Percentiles rank a stretch among this genome's conserved stretches.
These are phyloP conservation scores for Botrytis squamosa DNA, from an alignment of 2,329 filamentous ascomycete genomes.

Conservation along the genomic window DNA sequence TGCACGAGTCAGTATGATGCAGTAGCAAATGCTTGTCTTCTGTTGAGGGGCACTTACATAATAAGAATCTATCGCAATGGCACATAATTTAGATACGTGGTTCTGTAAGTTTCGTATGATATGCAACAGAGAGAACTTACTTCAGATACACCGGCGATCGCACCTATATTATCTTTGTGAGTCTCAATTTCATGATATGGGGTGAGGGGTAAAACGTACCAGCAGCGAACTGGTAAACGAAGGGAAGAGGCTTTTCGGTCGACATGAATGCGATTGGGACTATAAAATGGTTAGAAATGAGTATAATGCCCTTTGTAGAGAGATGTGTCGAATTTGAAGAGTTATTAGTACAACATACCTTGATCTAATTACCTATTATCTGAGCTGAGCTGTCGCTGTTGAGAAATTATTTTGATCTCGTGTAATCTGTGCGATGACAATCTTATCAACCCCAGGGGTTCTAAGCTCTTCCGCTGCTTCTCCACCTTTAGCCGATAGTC, in stretches of 20 bases:
- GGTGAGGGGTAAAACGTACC: constrained; percentile 50
- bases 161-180: constrained; percentile 53
- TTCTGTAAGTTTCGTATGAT: background rate
- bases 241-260: constrained; percentile 75
- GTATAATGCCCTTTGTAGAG: background rate
- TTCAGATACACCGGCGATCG: constrained; percentile 96
- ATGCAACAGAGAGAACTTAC: constrained; percentile 51
- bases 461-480: constrained; percentile 8
- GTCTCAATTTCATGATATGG: constrained; percentile 34
- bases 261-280: constrained; percentile 53
- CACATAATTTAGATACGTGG: constrained; percentile 31
- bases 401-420: constrained; percentile 12
- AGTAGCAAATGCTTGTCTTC: constrained; percentile 10
- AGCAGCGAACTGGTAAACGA: constrained; percentile 92
- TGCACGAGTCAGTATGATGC: constrained; percentile 43
- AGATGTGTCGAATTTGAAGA: background rate
- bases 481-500: constrained; percentile 17
- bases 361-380: background rate
- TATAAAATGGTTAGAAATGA: background rate
- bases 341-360: constrained; percentile 5
- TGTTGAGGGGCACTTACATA: constrained; percentile 58
- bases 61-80: constrained; percentile 68
- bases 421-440: background rate
- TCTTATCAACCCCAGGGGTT: constrained; percentile 11
- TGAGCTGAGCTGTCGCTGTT: background rate